A percentile compares a stretch with the other conserved stretches of the same genome.
phyloP scores from a whole-genome alignment of 306 rosid species.

The Mucuna pruriens region DNA sequence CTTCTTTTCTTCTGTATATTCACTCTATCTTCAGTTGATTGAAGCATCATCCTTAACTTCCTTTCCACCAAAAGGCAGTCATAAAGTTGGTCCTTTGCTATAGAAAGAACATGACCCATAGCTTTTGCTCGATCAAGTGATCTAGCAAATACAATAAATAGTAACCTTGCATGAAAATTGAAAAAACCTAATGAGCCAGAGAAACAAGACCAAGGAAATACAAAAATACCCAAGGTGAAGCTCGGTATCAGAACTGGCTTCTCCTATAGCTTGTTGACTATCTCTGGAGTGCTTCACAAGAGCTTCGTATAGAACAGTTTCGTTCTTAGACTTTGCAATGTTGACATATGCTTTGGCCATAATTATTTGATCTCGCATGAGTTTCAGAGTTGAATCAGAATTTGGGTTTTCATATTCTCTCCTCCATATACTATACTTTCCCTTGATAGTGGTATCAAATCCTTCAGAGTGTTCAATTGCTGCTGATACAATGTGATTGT shows the following conservation, averaged over 20 bases:
- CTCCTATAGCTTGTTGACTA: constrained; percentile 79
- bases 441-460: constrained; percentile 65
- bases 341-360: constrained; percentile 90
- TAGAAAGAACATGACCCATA: constrained; percentile 89
- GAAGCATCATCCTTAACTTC: constrained; percentile 91
- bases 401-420: constrained; percentile 83
- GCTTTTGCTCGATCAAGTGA: constrained; percentile 89
- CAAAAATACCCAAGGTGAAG: constrained; percentile 79
- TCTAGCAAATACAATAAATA: constrained; percentile 52
- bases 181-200: constrained; percentile 30
- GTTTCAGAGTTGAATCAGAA: constrained; percentile 92
- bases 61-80: constrained; percentile 71
- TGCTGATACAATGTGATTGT: constrained; percentile 61
- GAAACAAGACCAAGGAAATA: constrained; percentile 34
- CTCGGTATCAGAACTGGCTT: constrained; percentile 81
- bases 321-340: constrained; percentile 85
- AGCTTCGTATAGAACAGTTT: constrained; percentile 59
- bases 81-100: constrained; percentile 84
- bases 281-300: constrained; percentile 67
- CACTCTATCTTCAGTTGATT: constrained; percentile 82
- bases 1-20: constrained; percentile 74
- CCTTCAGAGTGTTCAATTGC: constrained; percentile 74
- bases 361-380: constrained; percentile 92
- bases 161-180: constrained; percentile 45
- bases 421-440: constrained; percentile 97